Evolutionary conservation across 352 stramenopile genomes (phyloP).

Genomic region (Globisporangium echinulatum): DNA sequence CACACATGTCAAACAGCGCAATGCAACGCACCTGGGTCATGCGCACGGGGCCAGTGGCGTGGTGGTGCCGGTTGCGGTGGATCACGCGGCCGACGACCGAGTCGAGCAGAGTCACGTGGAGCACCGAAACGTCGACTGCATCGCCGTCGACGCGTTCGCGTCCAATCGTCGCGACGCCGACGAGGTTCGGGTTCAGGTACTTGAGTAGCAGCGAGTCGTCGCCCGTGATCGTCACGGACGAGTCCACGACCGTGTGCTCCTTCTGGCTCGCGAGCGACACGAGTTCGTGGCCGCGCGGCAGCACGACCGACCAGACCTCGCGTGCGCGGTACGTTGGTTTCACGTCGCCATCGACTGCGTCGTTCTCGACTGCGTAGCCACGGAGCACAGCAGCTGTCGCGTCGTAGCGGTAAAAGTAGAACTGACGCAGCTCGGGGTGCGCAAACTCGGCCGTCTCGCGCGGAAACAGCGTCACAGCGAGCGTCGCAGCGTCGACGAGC

Average conservation of each 20-base stretch:
- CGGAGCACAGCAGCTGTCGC: conserved; percentile 31
- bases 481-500: conserved; percentile 39
- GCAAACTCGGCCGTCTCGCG: conserved; percentile 26
- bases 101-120: conserved; percentile 92
- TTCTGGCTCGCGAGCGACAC: conserved; percentile 53
- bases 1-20: no score
- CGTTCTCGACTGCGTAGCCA: conserved; percentile 49
- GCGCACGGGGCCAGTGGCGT: conserved; percentile 58
- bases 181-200: conserved; percentile 97
- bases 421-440: conserved; percentile 57
- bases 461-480: conserved; percentile 56
- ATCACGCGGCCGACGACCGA: conserved; percentile 92
- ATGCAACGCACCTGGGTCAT: conserved; percentile 51
- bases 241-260: conserved; percentile 63
- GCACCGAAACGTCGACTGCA: conserved; percentile 29
- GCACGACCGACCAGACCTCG: conserved; percentile 63
- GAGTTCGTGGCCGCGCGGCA: conserved; percentile 49
- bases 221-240: conserved; percentile 80
- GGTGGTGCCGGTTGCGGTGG: conserved; percentile 84
- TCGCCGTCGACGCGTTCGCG: conserved; percentile 34
- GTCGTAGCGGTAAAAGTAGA: conserved; percentile 82
- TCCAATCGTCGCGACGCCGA: conserved; percentile 85
- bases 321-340: conserved; percentile 28
- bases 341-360: conserved; percentile 7
- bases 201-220: conserved; percentile 97